Base-by-base conservation (phyloP, 169 alveolate species). In the Eimeria sp. region DNA sequence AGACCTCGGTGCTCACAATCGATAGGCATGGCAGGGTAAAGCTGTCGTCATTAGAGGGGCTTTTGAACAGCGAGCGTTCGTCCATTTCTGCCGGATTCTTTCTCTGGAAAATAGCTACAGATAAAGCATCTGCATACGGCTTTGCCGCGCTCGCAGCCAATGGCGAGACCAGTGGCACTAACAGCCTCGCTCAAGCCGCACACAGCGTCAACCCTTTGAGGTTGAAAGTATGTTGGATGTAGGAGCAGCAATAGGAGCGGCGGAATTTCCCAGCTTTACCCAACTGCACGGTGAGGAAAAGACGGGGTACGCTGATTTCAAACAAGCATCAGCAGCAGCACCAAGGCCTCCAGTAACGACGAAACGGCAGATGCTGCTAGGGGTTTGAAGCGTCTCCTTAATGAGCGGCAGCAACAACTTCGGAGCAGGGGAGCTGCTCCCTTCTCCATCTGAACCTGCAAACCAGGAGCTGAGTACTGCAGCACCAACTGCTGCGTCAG, bases 91-190 rank as follows among this genome's bases (percentile, higher is more conserved):
- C 54, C 30, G 33, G n/a, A 6, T 33, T 3, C 27, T 71, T 71
- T 33, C 4, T 23, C 54, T 13, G 54, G 16, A 16, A 30, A 71
- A 13, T 71, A 6, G n/a, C 80, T 33, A n/a, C 54, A 37, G 9
- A 0, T 20, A 37, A 71, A 14, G 54, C 54, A 33, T 71, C 27
- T 33, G 54, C 54, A 37, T 6, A 71, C n/a, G 2, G 80, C 80
- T 71, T 6, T 71, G n/a, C 52, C 23, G 33, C 27, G 0, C n/a
- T 16, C 66, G 27, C 46, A 77, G 87, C 87, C 87, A 77, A 6
- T 77, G 87, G 87, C 27, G 66, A 46, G 66, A 77, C 87, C 87
- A 77, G 62, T 77, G 87, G 87, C 66, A 13, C 66, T 37, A 43
- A 13, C 66, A 71, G 80, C 54, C n/a, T 30, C 80, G 54, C 80